These are phyloP conservation scores for Megacollybia marginata DNA, from an alignment of 768 basidiomycete species.

Conservation along the genomic window DNA sequence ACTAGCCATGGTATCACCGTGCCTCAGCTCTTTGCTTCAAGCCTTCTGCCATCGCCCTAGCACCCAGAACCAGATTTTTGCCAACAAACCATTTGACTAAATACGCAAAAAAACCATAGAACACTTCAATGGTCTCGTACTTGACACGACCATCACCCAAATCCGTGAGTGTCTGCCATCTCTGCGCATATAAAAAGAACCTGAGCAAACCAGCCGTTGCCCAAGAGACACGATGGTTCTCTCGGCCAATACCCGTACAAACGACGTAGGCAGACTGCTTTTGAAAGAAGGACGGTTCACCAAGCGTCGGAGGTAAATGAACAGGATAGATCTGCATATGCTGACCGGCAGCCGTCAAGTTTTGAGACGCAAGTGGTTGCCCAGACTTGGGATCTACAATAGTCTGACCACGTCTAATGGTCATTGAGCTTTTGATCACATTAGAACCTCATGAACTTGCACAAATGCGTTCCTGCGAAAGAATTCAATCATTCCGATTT, in stretches of 20 bases:
- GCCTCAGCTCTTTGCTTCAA: slow-evolving; percentile 47
- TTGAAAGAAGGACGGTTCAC: slow-evolving; percentile 30
- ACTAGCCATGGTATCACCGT: neutral
- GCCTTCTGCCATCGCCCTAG: slow-evolving; percentile 47
- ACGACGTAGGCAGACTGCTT: slow-evolving; percentile 32
- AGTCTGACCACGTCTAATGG: slow-evolving; percentile 39
- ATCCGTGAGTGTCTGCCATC: slow-evolving; percentile 58
- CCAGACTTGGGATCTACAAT: slow-evolving; percentile 33
- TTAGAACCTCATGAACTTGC: slow-evolving; percentile 26
- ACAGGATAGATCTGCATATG: slow-evolving; percentile 41
- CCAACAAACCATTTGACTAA: slow-evolving; percentile 38
- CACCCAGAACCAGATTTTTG: slow-evolving; percentile 34
- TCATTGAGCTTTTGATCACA: neutral
- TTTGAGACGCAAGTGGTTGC: slow-evolving; percentile 32
- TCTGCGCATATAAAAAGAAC: slow-evolving; percentile 44
- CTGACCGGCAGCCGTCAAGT: slow-evolving; percentile 34
- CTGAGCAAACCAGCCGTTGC: slow-evolving; percentile 27
- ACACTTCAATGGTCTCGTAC: slow-evolving; percentile 61
- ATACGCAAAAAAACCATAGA: slow-evolving; percentile 49
- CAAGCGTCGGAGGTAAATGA: slow-evolving; percentile 56
- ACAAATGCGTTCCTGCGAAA: slow-evolving; percentile 59
- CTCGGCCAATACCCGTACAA: slow-evolving; percentile 45
- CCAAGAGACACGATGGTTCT: slow-evolving; percentile 55
- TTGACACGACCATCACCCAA: slow-evolving; percentile 36
- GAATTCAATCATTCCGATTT: neutral